These are phyloP conservation scores for Cercospora zeae-maydis DNA, from an alignment of 2,329 filamentous ascomycete species.

Conservation along the genomic window DNA sequence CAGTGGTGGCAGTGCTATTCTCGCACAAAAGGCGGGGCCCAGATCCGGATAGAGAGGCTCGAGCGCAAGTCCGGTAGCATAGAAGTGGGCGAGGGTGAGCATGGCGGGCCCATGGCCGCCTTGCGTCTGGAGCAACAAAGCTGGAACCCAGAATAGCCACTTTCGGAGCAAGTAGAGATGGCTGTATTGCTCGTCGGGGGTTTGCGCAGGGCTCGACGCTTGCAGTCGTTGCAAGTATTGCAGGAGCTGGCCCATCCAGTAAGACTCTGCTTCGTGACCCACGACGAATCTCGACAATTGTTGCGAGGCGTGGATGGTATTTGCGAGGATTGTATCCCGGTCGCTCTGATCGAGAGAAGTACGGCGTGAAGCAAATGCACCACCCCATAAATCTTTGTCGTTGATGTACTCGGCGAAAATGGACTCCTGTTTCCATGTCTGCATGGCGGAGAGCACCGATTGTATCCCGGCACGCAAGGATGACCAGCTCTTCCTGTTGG, in stretches of 20 bases:
- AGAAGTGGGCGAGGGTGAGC: conserved; percentile 84
- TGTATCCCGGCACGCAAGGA: conserved; percentile 89
- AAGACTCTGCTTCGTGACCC: conserved; percentile 45
- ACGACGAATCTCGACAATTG: conserved; percentile 44
- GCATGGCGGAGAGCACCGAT: conserved; percentile 88
- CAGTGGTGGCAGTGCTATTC: conserved; percentile 71
- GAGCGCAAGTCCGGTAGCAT: conserved; percentile 79
- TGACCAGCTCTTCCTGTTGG: conserved; percentile 78
- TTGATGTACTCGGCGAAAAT: conserved; percentile 78
- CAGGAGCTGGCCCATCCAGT: conserved; percentile 49
- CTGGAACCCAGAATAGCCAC: conserved; percentile 95
- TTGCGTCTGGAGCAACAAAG: conserved; percentile 74
- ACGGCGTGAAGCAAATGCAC: conserved; percentile 21
- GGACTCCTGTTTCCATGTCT: conserved; percentile 81
- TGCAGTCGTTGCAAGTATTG: conserved; percentile 47
- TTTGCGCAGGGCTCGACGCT: conserved; percentile 41
- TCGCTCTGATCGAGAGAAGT: conserved; percentile 24
- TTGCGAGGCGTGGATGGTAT: conserved; percentile 43
- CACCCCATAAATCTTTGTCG: conserved; percentile 56
- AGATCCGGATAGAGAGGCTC: conserved; percentile 91
- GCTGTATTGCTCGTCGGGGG: conserved; percentile 79
- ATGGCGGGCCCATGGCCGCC: conserved; percentile 73
- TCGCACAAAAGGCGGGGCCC: conserved; percentile 71
- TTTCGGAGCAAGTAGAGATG: conserved; percentile 82
- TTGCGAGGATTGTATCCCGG: conserved; percentile 36